Base-by-base conservation (phyloP, 441 rosid genomes). In the Lepidium campestre region DNA sequence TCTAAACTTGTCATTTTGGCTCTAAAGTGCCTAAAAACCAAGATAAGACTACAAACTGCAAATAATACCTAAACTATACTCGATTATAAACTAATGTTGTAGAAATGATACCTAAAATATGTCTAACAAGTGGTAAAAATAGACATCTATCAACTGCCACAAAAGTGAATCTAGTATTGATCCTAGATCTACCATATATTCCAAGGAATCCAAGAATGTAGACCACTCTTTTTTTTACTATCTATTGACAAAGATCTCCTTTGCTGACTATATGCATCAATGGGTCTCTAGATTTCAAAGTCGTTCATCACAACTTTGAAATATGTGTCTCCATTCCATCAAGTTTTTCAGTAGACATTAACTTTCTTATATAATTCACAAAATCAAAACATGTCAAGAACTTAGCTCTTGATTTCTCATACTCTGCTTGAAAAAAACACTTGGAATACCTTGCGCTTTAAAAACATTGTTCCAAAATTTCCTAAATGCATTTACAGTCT, bases 311-410 rank as follows among this genome's bases (percentile, higher is more conserved):
- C 56, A 11, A 57, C 7, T 46, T 57, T 7, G 58, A 68, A 23
- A 7, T 56, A 3, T 4, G 4, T 23, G 1, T 70, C 20, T 65
- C 84, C 2, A 57, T 15, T n/a, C 84, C 88, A 0, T 5, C 1
- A 0, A 22, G 37, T 0, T 80, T 65, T 5, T 2, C n/a, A 3
- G 0, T 0, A 1, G 75, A 81, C 13, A 27, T 86, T 6, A 7
- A 62, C 0, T 25, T 18, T 4, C 42, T 52, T 12, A 52, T 52
- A 22, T 4, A 52, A 29, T 52, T 52, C 2, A 37, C 57, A 10
- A 37, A 14, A 8, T 14, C 22, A 15, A 52, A 13, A 29, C 2
- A 52, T 14, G 57, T 52, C n/a, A 29, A 52, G 39, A 52, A 52
- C 57, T 22, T 52, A 5, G 39, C 15, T 52, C 57, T 52, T 29